A percentile compares a stretch with the other conserved stretches of the same genome.
These are phyloP conservation scores for Nepenthes gracilis DNA, from an alignment of 148 eudicot genomes.

Conservation along the genomic window DNA sequence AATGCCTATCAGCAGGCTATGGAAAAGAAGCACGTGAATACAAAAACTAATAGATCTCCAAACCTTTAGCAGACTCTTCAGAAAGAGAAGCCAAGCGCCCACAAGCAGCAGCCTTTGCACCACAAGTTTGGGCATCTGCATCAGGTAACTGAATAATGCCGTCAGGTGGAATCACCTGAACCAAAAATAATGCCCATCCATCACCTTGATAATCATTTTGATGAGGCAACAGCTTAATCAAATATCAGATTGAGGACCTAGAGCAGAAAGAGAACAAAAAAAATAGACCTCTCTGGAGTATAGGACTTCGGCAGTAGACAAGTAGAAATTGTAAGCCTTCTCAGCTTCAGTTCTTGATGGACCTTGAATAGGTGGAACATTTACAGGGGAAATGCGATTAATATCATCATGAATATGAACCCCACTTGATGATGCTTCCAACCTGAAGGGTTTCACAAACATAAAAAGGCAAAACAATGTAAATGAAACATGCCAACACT, in stretches of 20 bases:
- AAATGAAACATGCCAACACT: slow-evolving; percentile 1
- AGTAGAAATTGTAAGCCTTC: slow-evolving; percentile 4
- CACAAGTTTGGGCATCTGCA: slow-evolving; percentile 55
- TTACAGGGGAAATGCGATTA: slow-evolving; percentile 13
- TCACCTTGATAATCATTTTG: too few species aligned
- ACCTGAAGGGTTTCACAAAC: slow-evolving; percentile 25
- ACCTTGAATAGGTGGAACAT: slow-evolving; percentile 16
- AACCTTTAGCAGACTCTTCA: slow-evolving; percentile 63
- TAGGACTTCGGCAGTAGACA: slow-evolving; percentile 16
- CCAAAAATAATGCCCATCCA: neutral
- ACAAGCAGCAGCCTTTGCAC: slow-evolving; percentile 91
- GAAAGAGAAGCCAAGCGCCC: slow-evolving; percentile 69
- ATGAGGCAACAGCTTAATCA: too few species aligned
- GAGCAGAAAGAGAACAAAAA: neutral
- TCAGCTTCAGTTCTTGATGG: slow-evolving; percentile 9
- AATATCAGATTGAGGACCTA: neutral
- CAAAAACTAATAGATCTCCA: neutral
- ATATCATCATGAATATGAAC: slow-evolving; percentile 31
- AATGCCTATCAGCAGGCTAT: too few species aligned
- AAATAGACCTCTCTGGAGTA: neutral
- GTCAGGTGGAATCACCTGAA: slow-evolving; percentile 44
- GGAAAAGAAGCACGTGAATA: too few species aligned
- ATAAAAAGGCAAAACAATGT: neutral
- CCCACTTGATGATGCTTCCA: slow-evolving; percentile 67
- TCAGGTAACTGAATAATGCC: slow-evolving; percentile 48